Evolutionary conservation across 164 flowering plant genomes (phyloP).

Genomic region (Macadamia tetraphylla): DNA sequence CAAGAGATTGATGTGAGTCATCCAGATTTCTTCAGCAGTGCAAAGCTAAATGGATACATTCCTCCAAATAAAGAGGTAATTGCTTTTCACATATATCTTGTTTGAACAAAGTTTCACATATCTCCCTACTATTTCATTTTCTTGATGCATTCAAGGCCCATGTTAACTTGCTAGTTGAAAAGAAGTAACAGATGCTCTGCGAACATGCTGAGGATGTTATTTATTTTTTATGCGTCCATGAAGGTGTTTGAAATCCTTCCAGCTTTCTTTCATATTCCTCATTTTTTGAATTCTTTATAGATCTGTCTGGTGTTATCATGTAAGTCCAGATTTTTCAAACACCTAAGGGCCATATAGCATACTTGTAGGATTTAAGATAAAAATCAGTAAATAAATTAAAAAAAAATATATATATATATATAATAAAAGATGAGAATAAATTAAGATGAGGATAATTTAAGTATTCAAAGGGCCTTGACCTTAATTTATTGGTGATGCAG

Average conservation of each 20-base stretch:
- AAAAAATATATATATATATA: too few relatives aligned
- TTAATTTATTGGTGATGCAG: constrained; percentile 36
- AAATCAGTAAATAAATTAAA: background rate
- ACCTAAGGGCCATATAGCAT: background rate
- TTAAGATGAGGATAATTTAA: too few relatives aligned
- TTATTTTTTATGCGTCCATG: background rate
- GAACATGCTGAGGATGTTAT: background rate
- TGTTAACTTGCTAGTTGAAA: background rate
- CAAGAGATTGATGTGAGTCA: constrained; percentile 96
- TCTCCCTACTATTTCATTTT: background rate
- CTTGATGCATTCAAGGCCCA: background rate
- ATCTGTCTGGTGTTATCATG: too few relatives aligned
- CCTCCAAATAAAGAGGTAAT: constrained; percentile 97
- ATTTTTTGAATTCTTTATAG: too few relatives aligned
- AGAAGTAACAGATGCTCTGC: background rate
- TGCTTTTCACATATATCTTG: background rate
- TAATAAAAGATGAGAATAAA: too few relatives aligned
- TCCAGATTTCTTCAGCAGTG: constrained; percentile 85
- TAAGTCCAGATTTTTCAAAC: too few relatives aligned
- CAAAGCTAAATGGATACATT: constrained; percentile 75
- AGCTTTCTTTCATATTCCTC: too few relatives aligned
- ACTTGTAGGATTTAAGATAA: background rate
- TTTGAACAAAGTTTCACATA: too few relatives aligned
- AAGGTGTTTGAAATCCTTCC: too few relatives aligned
- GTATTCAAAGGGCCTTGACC: background rate